phyloP scores from a whole-genome alignment of 371 early-diverging fungal species.

The Batrachochytrium dendrobatidis region DNA sequence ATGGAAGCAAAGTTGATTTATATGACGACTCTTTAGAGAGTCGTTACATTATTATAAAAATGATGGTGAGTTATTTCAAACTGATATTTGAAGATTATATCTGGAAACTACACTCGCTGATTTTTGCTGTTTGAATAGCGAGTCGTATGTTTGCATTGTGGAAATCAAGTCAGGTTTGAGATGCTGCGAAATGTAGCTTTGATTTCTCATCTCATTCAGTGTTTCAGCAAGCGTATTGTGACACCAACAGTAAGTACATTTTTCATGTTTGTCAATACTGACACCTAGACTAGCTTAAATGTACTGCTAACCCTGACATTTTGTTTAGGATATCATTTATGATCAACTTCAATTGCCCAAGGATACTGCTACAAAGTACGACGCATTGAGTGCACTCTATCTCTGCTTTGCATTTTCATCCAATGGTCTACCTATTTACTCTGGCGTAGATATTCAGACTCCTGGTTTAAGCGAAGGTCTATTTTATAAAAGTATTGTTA shows the following conservation, averaged over 20 bases:
- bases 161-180: constrained; percentile 31
- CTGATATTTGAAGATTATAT: too few relatives aligned
- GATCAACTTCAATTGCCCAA: neutral
- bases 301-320: too few relatives aligned
- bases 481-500: constrained; percentile 36
- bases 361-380: constrained; percentile 2
- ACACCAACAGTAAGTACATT: constrained; percentile 54
- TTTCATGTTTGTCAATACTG: too few relatives aligned
- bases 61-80: too few relatives aligned
- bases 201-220: constrained; percentile 51
- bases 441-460: neutral
- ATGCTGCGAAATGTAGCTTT: constrained; percentile 47
- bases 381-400: constrained; percentile 6
- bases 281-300: neutral
- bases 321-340: constrained; percentile 8
- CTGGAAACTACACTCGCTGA: too few relatives aligned
- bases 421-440: constrained; percentile 6
- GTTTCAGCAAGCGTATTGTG: constrained; percentile 44
- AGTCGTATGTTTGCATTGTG: too few relatives aligned
- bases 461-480: constrained; percentile 19
- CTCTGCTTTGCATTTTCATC: constrained; percentile 5
- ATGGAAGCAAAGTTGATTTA: too few relatives aligned
- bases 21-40: too few relatives aligned
- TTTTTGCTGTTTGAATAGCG: too few relatives aligned
- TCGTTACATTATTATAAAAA: too few relatives aligned